Percentiles rank a stretch among this genome's conserved stretches.
These are phyloP conservation scores for Schizochytrium sp. DNA, from an alignment of 108 stramenopile species.

Conservation along the genomic window DNA sequence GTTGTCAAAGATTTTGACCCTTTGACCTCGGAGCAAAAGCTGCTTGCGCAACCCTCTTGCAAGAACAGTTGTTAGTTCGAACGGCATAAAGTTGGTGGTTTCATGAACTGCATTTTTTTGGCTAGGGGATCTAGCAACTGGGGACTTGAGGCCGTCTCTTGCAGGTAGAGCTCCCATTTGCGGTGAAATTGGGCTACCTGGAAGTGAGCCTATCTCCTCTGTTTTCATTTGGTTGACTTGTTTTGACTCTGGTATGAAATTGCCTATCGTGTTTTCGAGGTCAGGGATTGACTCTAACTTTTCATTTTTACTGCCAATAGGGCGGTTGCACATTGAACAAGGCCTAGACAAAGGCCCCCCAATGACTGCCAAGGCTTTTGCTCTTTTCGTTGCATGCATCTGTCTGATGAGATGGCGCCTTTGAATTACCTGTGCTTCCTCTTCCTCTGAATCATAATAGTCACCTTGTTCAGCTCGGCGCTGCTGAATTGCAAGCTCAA, in stretches of 20 bases:
- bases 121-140: not conserved
- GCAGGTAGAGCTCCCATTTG: no score
- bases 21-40: conserved; percentile 14
- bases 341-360: not conserved
- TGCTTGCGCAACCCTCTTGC: conserved; percentile 6
- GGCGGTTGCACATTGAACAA: conserved; percentile 18
- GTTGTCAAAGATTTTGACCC: conserved; percentile 4
- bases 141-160: no score
- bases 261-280: not conserved
- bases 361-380: not conserved
- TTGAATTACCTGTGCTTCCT: not conserved
- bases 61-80: not conserved
- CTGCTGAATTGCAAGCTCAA: not conserved
- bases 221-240: no score
- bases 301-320: not conserved
- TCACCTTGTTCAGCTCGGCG: not conserved
- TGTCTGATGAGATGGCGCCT: not conserved
- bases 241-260: not conserved
- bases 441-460: conserved; percentile 56
- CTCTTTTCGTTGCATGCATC: not conserved
- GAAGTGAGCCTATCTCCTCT: no score
- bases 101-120: not conserved
- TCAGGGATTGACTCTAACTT: not conserved
- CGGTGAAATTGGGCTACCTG: no score
- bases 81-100: not conserved